Evolutionary conservation across 225 moss, liverwort and hornwort genomes (phyloP).

Genomic region (Bryoerythrophyllum caledonicum): DNA sequence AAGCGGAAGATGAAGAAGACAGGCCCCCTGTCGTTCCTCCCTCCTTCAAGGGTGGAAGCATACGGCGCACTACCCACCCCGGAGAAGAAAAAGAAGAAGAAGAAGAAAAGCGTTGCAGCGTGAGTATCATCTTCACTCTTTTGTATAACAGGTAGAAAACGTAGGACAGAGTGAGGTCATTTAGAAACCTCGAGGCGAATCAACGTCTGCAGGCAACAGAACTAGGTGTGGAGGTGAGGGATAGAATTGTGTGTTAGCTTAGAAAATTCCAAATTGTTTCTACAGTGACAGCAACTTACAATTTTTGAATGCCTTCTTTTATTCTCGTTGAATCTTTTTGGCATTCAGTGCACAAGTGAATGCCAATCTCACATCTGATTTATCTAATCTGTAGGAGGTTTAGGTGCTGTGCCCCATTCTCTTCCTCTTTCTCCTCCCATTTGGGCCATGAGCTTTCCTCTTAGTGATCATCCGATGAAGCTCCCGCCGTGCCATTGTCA

Average conservation of each 20-base stretch:
- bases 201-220: constrained; percentile 44
- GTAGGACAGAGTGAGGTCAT: constrained; percentile 24
- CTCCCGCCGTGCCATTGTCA: neutral
- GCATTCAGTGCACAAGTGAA: too few relatives aligned
- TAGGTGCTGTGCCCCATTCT: neutral
- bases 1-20: constrained; percentile 63
- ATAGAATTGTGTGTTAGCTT: constrained; percentile 12
- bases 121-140: constrained; percentile 6
- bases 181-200: constrained; percentile 44
- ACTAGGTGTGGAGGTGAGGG: constrained; percentile 28
- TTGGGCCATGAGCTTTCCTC: neutral
- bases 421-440: neutral
- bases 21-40: constrained; percentile 41
- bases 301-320: neutral
- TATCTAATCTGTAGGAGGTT: neutral
- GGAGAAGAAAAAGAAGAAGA: constrained; percentile 50
- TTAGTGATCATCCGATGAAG: constrained; percentile 20
- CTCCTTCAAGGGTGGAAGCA: constrained; percentile 47
- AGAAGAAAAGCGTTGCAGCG: constrained; percentile 35
- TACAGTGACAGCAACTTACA: neutral
- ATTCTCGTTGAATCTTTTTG: neutral
- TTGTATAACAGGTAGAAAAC: constrained; percentile 28
- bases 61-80: constrained; percentile 43
- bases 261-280: too few relatives aligned
- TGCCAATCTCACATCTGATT: neutral